Evolutionary conservation across 139 green algal species (phyloP).

Genomic region (Chlamydomonas sp.): DNA sequence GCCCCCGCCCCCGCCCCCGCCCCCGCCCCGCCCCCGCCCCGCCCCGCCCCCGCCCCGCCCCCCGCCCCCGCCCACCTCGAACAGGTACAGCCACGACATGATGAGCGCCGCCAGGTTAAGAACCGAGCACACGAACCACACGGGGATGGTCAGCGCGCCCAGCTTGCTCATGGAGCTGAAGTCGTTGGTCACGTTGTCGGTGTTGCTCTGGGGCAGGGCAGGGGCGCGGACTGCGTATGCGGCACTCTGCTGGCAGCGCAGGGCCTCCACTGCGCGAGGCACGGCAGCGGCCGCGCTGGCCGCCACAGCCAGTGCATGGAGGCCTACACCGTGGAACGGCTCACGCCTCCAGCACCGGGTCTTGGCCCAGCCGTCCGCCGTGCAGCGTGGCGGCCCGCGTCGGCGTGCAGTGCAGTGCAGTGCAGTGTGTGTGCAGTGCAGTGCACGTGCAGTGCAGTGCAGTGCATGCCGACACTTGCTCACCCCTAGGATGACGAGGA

Average conservation of each 20-base stretch:
- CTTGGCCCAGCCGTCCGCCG: too few relatives aligned
- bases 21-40: not conserved
- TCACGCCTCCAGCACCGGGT: not conserved
- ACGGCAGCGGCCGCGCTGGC: not conserved
- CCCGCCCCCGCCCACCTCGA: conserved; percentile 1
- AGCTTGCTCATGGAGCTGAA: not conserved
- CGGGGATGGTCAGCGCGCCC: not conserved
- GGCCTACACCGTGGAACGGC: not conserved
- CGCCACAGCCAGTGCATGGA: not conserved
- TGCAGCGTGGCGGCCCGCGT: too few relatives aligned
- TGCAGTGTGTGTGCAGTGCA: too few relatives aligned
- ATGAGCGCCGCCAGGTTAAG: conserved; percentile 36
- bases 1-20: too few relatives aligned
- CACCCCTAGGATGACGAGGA: too few relatives aligned
- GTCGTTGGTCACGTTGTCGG: not conserved
- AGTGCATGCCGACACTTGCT: too few relatives aligned
- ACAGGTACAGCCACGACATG: conserved; percentile 31
- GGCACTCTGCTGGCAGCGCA: too few relatives aligned
- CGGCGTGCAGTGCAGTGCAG: too few relatives aligned
- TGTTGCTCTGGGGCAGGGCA: not conserved
- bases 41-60: not conserved
- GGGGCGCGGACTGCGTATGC: too few relatives aligned
- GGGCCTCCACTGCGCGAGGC: not conserved
- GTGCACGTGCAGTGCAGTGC: too few relatives aligned
- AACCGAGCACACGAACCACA: conserved; percentile 39